Evolutionary conservation across 345 rosid genomes (phyloP).

Genomic region (Salix caprea): DNA sequence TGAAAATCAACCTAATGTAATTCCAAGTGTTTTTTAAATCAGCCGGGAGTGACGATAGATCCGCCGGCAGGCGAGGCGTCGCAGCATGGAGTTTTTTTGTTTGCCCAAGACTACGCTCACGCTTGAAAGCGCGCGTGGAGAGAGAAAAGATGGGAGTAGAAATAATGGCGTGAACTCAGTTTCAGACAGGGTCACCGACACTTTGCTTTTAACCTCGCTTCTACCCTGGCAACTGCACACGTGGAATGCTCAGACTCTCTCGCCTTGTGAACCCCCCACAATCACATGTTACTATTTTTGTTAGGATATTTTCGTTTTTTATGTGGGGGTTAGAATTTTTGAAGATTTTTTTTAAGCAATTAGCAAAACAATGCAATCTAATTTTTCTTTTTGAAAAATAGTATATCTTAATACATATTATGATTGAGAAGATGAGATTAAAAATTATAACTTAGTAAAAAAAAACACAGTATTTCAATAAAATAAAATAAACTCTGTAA

Average conservation of each 20-base stretch:
- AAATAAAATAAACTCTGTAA: too few species aligned
- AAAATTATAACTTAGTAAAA: too few species aligned
- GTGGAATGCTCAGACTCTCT: background rate
- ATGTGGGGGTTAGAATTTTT: too few species aligned
- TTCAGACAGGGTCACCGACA: constrained; percentile 24
- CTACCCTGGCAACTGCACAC: too few species aligned
- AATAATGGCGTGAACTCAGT: constrained; percentile 9
- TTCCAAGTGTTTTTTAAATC: background rate
- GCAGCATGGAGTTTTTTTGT: background rate
- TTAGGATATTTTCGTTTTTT: too few species aligned
- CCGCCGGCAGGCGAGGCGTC: constrained; percentile 43
- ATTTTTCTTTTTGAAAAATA: too few species aligned
- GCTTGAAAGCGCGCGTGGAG: constrained; percentile 5
- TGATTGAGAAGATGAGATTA: too few species aligned
- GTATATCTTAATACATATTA: too few species aligned
- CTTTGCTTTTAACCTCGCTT: background rate
- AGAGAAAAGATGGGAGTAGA: constrained; percentile 22
- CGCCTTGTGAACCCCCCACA: background rate
- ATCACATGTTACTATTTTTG: background rate
- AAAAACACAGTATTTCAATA: too few species aligned
- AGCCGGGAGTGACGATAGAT: constrained; percentile 38
- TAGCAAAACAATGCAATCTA: too few species aligned
- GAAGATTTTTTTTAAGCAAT: too few species aligned
- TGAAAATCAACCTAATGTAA: too few species aligned
- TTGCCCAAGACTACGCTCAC: background rate